Conservation (phyloP, 2,329 filamentous ascomycete species). For the Cercospora canescens region DNA sequence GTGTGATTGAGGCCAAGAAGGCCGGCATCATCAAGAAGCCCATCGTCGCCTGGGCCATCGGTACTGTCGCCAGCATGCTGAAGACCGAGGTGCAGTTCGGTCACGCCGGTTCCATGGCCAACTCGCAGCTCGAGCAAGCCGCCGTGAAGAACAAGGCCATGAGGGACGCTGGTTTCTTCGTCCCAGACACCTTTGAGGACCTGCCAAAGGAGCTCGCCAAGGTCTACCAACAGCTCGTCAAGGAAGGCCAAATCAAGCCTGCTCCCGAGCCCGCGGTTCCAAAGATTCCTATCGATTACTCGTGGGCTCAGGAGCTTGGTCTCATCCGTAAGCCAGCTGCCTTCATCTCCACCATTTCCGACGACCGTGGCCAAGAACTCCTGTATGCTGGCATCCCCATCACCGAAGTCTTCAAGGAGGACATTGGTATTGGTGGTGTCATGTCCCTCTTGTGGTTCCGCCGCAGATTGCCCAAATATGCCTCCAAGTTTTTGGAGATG, state of each 20-base stretch:
- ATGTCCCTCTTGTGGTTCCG: constrained; percentile 99
- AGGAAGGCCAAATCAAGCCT: constrained; percentile 80
- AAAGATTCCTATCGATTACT: constrained; percentile 99
- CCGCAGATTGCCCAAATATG: constrained; percentile 90
- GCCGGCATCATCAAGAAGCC: constrained; percentile 94
- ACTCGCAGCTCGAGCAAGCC: constrained; percentile 98
- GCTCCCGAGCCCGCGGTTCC: constrained; percentile 87
- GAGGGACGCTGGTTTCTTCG: constrained; percentile 90
- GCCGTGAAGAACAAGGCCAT: constrained; percentile 96
- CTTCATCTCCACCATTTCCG: constrained; percentile 99
- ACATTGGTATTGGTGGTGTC: constrained; percentile 98
- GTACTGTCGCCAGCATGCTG: constrained; percentile 99
- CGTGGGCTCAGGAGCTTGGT: constrained; percentile 98
- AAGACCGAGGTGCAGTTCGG: constrained; percentile 99
- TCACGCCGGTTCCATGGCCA: constrained; percentile 97
- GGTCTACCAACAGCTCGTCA: constrained; percentile 87
- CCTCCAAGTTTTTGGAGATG: constrained; percentile 99
- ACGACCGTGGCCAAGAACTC: constrained; percentile 98
- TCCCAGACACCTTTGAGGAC: constrained; percentile 96
- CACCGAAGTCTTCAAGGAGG: constrained; percentile 98
- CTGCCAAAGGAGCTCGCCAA: constrained; percentile 73
- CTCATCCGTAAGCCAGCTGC: constrained; percentile 99
- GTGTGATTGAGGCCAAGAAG: constrained; percentile 98
- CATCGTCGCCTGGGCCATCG: constrained; percentile 98
- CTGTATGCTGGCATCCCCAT: constrained; percentile 99